Conservation (phyloP, 345 rosid genomes). For the Aquilaria yunnanensis region DNA sequence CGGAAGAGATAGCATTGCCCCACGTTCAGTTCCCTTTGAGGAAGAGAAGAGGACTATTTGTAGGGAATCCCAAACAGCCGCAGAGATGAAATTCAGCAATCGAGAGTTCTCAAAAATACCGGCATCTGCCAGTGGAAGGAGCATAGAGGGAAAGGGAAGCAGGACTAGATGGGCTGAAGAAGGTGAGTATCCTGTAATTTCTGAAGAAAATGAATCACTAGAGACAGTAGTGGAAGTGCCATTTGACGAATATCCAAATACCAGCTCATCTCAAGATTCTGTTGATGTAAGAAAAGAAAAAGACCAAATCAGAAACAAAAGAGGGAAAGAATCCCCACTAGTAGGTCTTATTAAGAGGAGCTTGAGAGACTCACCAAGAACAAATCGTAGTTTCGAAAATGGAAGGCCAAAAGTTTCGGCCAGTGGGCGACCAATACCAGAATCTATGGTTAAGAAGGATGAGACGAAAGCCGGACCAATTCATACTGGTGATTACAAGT, state of each 20-base stretch:
- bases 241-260: constrained; percentile 49
- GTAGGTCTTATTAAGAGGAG: constrained; percentile 59
- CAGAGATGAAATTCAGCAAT: constrained; percentile 23
- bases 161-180: constrained; percentile 60
- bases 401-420: constrained; percentile 44
- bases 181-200: constrained; percentile 45
- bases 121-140: constrained; percentile 33
- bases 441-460: constrained; percentile 51
- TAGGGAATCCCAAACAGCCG: constrained; percentile 15
- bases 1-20: no score
- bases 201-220: constrained; percentile 44
- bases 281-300: constrained; percentile 45
- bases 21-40: constrained; percentile 32
- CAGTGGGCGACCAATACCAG: constrained; percentile 55
- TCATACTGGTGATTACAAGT: constrained; percentile 82
- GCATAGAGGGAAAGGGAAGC: constrained; percentile 51
- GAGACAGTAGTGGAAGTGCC: constrained; percentile 65
- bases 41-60: constrained; percentile 40
- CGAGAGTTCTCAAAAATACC: constrained; percentile 46
- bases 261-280: constrained; percentile 56
- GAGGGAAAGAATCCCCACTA: constrained; percentile 47
- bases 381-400: constrained; percentile 42
- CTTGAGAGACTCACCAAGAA: constrained; percentile 60
- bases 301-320: constrained; percentile 32
- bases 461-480: constrained; percentile 83